A percentile compares a stretch with the other conserved stretches of the same genome.
These are phyloP conservation scores for Epichloe sylvatica DNA, from an alignment of 2,329 filamentous ascomycete genomes.

Conservation along the genomic window DNA sequence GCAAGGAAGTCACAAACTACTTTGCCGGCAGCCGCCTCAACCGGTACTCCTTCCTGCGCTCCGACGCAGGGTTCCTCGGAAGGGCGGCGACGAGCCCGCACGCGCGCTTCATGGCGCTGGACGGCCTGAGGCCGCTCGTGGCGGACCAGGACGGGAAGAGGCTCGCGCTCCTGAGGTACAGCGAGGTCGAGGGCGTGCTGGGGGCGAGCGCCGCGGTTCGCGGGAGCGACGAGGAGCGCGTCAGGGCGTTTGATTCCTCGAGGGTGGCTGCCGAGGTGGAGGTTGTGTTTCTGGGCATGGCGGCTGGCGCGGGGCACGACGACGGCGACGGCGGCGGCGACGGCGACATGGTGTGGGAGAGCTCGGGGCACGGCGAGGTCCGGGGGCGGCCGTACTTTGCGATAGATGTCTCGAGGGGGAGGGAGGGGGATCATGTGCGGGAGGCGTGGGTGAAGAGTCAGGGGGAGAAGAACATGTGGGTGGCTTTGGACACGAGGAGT, in stretches of 20 bases:
- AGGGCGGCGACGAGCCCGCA: conserved; percentile 51
- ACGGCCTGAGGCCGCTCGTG: conserved; percentile 62
- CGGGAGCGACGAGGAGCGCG: conserved; percentile 55
- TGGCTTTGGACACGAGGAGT: conserved; percentile 52
- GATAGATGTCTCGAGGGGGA: conserved; percentile 68
- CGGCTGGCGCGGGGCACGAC: too few relatives aligned
- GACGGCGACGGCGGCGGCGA: neutral
- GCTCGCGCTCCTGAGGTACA: conserved; percentile 54
- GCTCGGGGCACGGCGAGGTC: conserved; percentile 48
- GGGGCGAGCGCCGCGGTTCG: conserved; percentile 53
- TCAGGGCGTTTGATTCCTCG: conserved; percentile 67
- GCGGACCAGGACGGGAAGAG: conserved; percentile 28
- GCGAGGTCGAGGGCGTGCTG: conserved; percentile 57
- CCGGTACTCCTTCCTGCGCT: conserved; percentile 63
- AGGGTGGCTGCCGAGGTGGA: conserved; percentile 45
- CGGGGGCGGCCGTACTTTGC: conserved; percentile 77
- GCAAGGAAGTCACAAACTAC: conserved; percentile 70
- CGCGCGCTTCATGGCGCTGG: conserved; percentile 63
- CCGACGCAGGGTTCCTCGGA: conserved; percentile 55
- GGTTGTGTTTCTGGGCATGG: conserved; percentile 72
- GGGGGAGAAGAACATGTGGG: conserved; percentile 44
- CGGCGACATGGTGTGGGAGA: neutral
- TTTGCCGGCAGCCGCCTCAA: conserved; percentile 68
- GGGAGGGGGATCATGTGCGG: conserved; percentile 47
- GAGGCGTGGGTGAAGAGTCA: conserved; percentile 29